phyloP scores from a whole-genome alignment of 2,329 filamentous ascomycete species.

The Fusarium guadeloupense region DNA sequence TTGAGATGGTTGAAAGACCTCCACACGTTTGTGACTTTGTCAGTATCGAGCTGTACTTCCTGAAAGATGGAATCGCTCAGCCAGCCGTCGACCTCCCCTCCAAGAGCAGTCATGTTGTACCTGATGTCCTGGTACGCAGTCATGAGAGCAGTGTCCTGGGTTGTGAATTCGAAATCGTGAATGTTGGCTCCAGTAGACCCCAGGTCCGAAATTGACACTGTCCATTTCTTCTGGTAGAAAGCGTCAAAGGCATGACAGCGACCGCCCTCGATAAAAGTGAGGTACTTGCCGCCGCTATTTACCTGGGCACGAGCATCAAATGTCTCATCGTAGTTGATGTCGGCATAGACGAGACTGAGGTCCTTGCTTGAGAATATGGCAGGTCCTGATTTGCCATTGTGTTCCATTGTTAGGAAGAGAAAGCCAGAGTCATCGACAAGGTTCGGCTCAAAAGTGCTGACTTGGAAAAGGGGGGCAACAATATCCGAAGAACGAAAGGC shows the following conservation, averaged over 20 bases:
- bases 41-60: conserved; percentile 36
- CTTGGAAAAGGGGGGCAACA: conserved; percentile 35
- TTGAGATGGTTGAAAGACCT: conserved; percentile 37
- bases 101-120: conserved; percentile 33
- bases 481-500: conserved; percentile 29
- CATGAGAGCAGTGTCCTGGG: conserved; percentile 31
- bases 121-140: conserved; percentile 39
- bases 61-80: conserved; percentile 38
- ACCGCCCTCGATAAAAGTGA: conserved; percentile 37
- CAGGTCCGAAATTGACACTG: conserved; percentile 23
- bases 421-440: conserved; percentile 33
- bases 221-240: conserved; percentile 36
- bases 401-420: conserved; percentile 31
- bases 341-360: conserved; percentile 37
- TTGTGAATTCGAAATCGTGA: conserved; percentile 39
- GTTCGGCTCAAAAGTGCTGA: conserved; percentile 30
- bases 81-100: conserved; percentile 34
- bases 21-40: conserved; percentile 38
- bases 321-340: conserved; percentile 26
- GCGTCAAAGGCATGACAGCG: conserved; percentile 33
- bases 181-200: conserved; percentile 29
- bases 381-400: conserved; percentile 31
- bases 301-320: conserved; percentile 37
- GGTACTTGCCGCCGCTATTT: conserved; percentile 24
- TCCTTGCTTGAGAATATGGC: conserved; percentile 38